Evolutionary conservation across 352 stramenopile species (phyloP).

Genomic region (Nothophytophthora sp.): DNA sequence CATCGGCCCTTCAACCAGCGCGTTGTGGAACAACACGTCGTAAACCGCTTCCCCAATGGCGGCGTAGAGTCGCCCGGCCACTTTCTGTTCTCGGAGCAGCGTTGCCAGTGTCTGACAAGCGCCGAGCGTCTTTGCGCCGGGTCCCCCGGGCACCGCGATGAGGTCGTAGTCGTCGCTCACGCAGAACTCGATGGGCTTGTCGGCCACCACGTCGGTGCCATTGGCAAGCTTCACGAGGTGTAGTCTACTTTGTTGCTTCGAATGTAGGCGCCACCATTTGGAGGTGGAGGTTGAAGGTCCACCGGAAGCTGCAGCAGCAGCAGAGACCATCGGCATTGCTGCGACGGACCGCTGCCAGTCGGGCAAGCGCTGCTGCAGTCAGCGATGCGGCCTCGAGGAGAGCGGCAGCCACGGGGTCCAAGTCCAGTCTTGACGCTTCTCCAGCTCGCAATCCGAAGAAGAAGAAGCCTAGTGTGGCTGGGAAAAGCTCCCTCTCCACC

Average conservation of each 20-base stretch:
- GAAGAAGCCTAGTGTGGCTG: slow-evolving; percentile 16
- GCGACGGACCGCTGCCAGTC: slow-evolving; percentile 57
- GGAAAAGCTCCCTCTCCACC: slow-evolving; percentile 5
- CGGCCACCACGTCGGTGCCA: slow-evolving; percentile 55
- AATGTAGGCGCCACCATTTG: too few relatives aligned
- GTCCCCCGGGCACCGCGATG: slow-evolving; percentile 68
- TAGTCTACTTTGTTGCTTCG: too few relatives aligned
- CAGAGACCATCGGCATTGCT: slow-evolving; percentile 48
- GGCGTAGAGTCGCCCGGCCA: slow-evolving; percentile 44
- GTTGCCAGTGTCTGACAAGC: slow-evolving; percentile 38
- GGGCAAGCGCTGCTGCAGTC: slow-evolving; percentile 28
- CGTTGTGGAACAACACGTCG: slow-evolving; percentile 60
- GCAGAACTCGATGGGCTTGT: slow-evolving; percentile 68
- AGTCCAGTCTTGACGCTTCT: neutral
- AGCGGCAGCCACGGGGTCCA: slow-evolving; percentile 2
- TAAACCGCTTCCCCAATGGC: slow-evolving; percentile 53
- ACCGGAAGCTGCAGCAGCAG: slow-evolving; percentile 53
- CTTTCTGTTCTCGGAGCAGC: slow-evolving; percentile 58
- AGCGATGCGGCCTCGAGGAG: slow-evolving; percentile 17
- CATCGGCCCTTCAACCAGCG: slow-evolving; percentile 45
- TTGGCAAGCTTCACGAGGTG: slow-evolving; percentile 59
- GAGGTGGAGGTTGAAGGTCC: too few relatives aligned
- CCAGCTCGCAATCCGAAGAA: slow-evolving; percentile 18
- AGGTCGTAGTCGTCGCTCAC: slow-evolving; percentile 57
- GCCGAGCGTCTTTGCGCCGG: slow-evolving; percentile 49